phyloP scores from a whole-genome alignment of 768 basidiomycete species.

The Trametes villosa region DNA sequence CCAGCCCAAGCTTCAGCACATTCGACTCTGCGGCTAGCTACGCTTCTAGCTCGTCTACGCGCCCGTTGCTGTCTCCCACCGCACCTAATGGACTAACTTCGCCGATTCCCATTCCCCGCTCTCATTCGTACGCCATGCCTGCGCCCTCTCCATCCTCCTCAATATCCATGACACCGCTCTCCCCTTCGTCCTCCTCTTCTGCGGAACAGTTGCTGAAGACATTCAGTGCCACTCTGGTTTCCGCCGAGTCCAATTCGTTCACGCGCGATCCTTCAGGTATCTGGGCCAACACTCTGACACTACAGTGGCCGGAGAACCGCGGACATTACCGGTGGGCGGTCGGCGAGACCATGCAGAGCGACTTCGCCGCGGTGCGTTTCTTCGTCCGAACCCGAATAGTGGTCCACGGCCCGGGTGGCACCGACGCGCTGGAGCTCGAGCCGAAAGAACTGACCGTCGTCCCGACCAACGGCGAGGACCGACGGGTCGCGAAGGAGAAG shows the following conservation, averaged over 20 bases:
- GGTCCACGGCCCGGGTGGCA: conserved; percentile 54
- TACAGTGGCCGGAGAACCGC: conserved; percentile 74
- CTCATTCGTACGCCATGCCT: conserved; percentile 13
- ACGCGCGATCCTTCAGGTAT: conserved; percentile 57
- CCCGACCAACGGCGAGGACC: conserved; percentile 72
- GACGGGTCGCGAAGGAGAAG: conserved; percentile 64
- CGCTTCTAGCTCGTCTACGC: conserved; percentile 26
- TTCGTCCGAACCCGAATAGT: conserved; percentile 73
- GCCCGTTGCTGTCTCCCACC: conserved; percentile 21
- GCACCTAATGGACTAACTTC: conserved; percentile 6
- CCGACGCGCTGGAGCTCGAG: conserved; percentile 70
- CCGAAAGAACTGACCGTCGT: conserved; percentile 69
- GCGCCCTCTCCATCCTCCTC: conserved; percentile 26
- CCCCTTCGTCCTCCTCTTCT: conserved; percentile 17
- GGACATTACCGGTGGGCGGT: conserved; percentile 76
- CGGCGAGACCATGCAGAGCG: conserved; percentile 75
- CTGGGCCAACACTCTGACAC: conserved; percentile 66
- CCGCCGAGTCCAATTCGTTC: conserved; percentile 54
- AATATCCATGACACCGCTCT: conserved; percentile 2
- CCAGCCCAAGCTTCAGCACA: conserved; percentile 24
- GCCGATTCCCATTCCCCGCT: conserved; percentile 17
- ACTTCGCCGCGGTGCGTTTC: conserved; percentile 68
- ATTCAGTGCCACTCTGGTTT: conserved; percentile 56
- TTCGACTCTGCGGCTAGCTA: conserved; percentile 24
- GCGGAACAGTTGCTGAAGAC: conserved; percentile 38